Conservation (phyloP, 2,329 filamentous ascomycete species). For the Colletotrichum navitas region DNA sequence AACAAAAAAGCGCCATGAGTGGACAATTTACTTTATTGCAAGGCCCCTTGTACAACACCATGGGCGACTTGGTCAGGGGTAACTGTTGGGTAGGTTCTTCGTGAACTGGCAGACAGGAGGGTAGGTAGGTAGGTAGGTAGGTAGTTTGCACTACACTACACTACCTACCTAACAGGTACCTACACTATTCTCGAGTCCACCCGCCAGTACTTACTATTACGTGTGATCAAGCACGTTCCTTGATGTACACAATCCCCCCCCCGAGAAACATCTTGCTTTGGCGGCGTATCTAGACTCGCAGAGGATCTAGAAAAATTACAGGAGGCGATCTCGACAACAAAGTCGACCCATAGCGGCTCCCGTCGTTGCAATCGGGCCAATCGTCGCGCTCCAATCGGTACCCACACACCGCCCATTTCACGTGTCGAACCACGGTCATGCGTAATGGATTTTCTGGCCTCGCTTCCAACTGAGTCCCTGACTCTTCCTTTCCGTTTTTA, state of each 20-base stretch:
- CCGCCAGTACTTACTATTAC: background rate
- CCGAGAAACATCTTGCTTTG: background rate
- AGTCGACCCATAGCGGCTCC: slow-evolving; percentile 40
- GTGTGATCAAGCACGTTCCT: background rate
- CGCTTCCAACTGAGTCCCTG: slow-evolving; percentile 4
- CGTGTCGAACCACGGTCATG: slow-evolving; percentile 41
- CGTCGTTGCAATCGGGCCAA: slow-evolving; percentile 31
- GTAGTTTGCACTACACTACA: no score
- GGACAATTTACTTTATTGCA: slow-evolving; percentile 27
- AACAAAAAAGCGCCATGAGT: slow-evolving; percentile 32
- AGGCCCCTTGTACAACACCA: slow-evolving; percentile 17
- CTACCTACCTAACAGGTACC: no score
- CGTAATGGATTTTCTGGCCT: slow-evolving; percentile 28
- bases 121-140: no score
- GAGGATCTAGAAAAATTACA: slow-evolving; percentile 37
- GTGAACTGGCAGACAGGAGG: background rate
- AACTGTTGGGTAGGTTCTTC: background rate
- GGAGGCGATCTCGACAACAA: slow-evolving; percentile 39
- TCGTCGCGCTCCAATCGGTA: slow-evolving; percentile 22
- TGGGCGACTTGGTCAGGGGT: slow-evolving; percentile 9
- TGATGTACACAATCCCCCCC: background rate
- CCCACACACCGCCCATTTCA: slow-evolving; percentile 42
- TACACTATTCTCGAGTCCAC: background rate
- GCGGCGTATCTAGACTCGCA: slow-evolving; percentile 11
- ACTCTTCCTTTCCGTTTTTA: background rate